Evolutionary conservation across 192 early-diverging fungal genomes (phyloP).

Genomic region (Gamsiella multidivaricata): DNA sequence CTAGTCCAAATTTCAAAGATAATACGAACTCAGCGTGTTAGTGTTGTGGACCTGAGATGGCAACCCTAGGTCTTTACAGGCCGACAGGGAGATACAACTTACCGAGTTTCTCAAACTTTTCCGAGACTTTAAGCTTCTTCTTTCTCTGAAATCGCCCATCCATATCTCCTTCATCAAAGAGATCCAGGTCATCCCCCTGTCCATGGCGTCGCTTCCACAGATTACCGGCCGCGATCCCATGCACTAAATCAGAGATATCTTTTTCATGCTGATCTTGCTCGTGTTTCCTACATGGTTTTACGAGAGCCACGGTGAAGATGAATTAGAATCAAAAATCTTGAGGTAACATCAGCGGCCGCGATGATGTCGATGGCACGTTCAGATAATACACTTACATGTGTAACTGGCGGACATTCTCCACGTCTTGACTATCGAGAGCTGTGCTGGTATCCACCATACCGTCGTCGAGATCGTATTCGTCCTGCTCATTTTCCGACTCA

Average conservation of each 20-base stretch:
- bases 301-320: too few relatives aligned
- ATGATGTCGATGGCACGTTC: too few relatives aligned
- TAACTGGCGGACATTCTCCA: slow-evolving; percentile 34
- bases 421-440: slow-evolving; percentile 13
- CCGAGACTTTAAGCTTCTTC: slow-evolving; percentile 45
- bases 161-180: slow-evolving; percentile 48
- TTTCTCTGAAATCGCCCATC: slow-evolving; percentile 44
- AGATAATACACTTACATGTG: slow-evolving; percentile 55
- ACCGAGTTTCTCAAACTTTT: slow-evolving; percentile 52
- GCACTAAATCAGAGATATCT: slow-evolving; percentile 41
- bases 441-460: slow-evolving; percentile 35
- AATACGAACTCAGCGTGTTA: not conserved
- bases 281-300: slow-evolving; percentile 26
- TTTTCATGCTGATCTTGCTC: slow-evolving; percentile 44
- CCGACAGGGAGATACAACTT: too few relatives aligned
- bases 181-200: slow-evolving; percentile 39
- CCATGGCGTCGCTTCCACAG: slow-evolving; percentile 51
- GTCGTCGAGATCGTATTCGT: slow-evolving; percentile 44
- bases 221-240: slow-evolving; percentile 45
- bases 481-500: slow-evolving; percentile 48
- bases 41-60: too few relatives aligned
- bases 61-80: too few relatives aligned
- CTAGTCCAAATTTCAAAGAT: slow-evolving; percentile 8
- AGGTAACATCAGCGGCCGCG: too few relatives aligned
- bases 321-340: too few relatives aligned